phyloP scores from a whole-genome alignment of 2,329 filamentous ascomycete genomes.

The Sclerotinia spermophila region DNA sequence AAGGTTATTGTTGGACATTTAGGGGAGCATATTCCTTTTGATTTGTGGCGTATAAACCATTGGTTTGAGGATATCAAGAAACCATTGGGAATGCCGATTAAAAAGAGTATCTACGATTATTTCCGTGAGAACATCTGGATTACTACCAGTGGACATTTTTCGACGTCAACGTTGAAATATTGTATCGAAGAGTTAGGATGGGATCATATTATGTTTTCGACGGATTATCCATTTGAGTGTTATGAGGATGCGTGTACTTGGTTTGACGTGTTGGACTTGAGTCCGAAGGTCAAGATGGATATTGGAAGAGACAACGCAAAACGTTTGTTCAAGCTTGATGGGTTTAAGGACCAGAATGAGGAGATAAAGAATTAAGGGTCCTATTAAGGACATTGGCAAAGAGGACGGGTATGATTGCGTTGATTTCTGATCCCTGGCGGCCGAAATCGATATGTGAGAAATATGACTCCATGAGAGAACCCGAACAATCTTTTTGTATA shows the following conservation, averaged over 20 bases:
- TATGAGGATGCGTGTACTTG: slow-evolving; percentile 43
- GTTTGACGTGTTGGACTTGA: slow-evolving; percentile 42
- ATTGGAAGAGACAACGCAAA: slow-evolving; percentile 47
- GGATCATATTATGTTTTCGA: slow-evolving; percentile 50
- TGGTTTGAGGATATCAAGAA: slow-evolving; percentile 55
- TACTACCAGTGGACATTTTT: slow-evolving; percentile 55
- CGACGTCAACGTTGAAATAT: slow-evolving; percentile 49
- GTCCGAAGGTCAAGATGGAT: slow-evolving; percentile 39
- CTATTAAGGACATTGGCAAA: too few relatives aligned
- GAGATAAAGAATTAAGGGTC: background rate
- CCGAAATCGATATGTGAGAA: too few relatives aligned
- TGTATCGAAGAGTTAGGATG: slow-evolving; percentile 47
- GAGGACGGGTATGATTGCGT: too few relatives aligned
- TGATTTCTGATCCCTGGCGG: background rate
- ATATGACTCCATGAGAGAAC: too few relatives aligned
- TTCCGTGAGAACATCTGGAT: slow-evolving; percentile 55
- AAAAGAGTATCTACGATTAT: slow-evolving; percentile 48
- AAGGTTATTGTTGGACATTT: slow-evolving; percentile 48
- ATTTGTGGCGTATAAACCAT: slow-evolving; percentile 49
- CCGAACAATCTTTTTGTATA: background rate
- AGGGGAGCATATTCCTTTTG: slow-evolving; percentile 49
- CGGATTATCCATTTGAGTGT: slow-evolving; percentile 52
- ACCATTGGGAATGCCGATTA: slow-evolving; percentile 38
- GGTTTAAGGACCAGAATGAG: background rate
- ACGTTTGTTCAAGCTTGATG: slow-evolving; percentile 39